Conservation (phyloP, 2,329 filamentous ascomycete genomes). For the Fusarium sterilihyphosum region DNA sequence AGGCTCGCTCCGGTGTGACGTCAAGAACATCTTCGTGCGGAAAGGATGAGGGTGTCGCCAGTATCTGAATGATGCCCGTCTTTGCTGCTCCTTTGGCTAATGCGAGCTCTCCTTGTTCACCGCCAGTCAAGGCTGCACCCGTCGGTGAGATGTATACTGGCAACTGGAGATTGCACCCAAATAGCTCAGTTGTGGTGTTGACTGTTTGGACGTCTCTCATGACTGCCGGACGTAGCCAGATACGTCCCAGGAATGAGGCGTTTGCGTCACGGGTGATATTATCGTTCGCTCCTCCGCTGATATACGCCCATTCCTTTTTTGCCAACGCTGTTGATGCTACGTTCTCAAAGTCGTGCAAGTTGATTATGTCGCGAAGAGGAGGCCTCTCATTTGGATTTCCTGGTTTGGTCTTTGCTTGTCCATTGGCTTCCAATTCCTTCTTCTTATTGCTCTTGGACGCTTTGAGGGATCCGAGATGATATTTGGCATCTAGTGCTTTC, state of each 20-base stretch:
- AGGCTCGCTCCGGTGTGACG: conserved; percentile 39
- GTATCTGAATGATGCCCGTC: conserved; percentile 65
- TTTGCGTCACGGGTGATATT: conserved; percentile 40
- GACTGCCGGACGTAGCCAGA: conserved; percentile 41
- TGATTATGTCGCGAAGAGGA: conserved; percentile 29
- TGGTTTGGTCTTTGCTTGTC: fast-evolving
- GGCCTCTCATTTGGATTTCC: neutral
- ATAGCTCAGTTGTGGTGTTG: conserved; percentile 19
- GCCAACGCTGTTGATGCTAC: conserved; percentile 16
- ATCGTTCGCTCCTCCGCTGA: conserved; percentile 40
- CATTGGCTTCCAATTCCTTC: fast-evolving
- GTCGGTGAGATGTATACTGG: conserved; percentile 40
- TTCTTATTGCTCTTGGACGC: neutral
- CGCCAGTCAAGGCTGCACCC: conserved; percentile 23
- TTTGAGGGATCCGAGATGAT: neutral
- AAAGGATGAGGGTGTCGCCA: conserved; percentile 71
- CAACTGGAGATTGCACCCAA: conserved; percentile 33
- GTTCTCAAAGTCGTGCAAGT: conserved; percentile 41
- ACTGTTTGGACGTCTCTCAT: conserved; percentile 37
- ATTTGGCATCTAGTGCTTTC: conserved; percentile 17
- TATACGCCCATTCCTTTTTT: conserved; percentile 39
- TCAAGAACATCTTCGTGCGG: conserved; percentile 63
- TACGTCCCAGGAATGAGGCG: conserved; percentile 10
- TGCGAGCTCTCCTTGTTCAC: conserved; percentile 34
- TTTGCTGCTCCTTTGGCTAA: conserved; percentile 35